phyloP scores from a whole-genome alignment of 2,329 filamentous ascomycete genomes.

The Diaporthe aspalathi region DNA sequence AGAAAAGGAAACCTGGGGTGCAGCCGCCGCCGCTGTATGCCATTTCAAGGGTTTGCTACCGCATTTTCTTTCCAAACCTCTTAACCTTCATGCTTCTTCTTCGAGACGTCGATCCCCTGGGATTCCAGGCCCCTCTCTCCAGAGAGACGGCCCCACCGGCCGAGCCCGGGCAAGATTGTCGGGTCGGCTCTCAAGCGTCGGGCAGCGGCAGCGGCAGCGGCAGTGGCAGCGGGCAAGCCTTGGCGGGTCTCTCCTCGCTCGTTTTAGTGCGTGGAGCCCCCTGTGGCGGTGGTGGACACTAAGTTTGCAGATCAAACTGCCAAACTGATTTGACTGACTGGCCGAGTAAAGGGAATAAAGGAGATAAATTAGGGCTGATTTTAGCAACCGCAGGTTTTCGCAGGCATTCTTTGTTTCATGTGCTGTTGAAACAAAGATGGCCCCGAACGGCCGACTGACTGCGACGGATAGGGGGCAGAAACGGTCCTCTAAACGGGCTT shows the following conservation, averaged over 20 bases:
- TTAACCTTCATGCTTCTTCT: not conserved
- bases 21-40: not conserved
- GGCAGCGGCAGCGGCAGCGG: not conserved
- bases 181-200: no score
- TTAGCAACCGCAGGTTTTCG: not conserved
- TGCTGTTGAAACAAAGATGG: not conserved
- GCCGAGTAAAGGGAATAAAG: not conserved
- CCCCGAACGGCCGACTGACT: not conserved
- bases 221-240: not conserved
- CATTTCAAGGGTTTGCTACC: not conserved
- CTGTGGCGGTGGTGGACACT: slow-evolving; percentile 12
- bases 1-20: not conserved
- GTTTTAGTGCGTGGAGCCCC: slow-evolving; percentile 25
- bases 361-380: slow-evolving; percentile 6
- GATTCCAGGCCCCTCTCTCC: not conserved
- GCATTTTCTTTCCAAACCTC: not conserved
- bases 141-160: not conserved
- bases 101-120: not conserved
- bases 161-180: not conserved
- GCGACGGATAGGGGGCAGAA: not conserved
- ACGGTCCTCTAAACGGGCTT: no score
- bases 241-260: slow-evolving; percentile 17
- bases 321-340: not conserved
- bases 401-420: slow-evolving; percentile 9
- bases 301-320: slow-evolving; percentile 26